Evolutionary conservation across 2,329 filamentous ascomycete genomes (phyloP).

Genomic region (Scolecobasidium constrictum): DNA sequence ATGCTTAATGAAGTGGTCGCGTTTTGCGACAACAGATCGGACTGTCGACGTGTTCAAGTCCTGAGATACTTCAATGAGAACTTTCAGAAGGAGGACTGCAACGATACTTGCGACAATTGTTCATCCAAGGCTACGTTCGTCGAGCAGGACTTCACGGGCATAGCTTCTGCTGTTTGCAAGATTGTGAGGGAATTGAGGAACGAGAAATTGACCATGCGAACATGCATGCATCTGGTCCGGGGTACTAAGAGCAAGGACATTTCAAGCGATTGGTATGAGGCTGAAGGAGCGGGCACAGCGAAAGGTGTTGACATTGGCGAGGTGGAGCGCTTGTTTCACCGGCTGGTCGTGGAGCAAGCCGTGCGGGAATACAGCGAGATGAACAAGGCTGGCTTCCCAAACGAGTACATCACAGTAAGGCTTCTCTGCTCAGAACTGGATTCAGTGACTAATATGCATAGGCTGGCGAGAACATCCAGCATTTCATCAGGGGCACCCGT

Average conservation of each 20-base stretch:
- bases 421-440: slow-evolving; percentile 11
- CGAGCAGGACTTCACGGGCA: slow-evolving; percentile 62
- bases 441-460: slow-evolving; percentile 16
- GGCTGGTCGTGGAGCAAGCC: slow-evolving; percentile 61
- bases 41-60: slow-evolving; percentile 80
- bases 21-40: slow-evolving; percentile 80
- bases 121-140: slow-evolving; percentile 60
- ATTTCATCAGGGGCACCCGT: slow-evolving; percentile 34
- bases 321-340: slow-evolving; percentile 73
- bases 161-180: slow-evolving; percentile 59
- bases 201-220: slow-evolving; percentile 58
- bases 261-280: slow-evolving; percentile 40
- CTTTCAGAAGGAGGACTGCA: slow-evolving; percentile 63
- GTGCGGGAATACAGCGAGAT: slow-evolving; percentile 59
- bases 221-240: slow-evolving; percentile 75
- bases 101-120: slow-evolving; percentile 81
- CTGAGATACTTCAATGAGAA: slow-evolving; percentile 89
- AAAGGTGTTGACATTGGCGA: slow-evolving; percentile 58
- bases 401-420: slow-evolving; percentile 60
- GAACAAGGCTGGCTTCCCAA: slow-evolving; percentile 53
- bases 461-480: slow-evolving; percentile 32
- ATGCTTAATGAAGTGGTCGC: slow-evolving; percentile 80
- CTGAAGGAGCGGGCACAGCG: slow-evolving; percentile 55
- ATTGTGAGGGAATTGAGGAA: slow-evolving; percentile 29
- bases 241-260: slow-evolving; percentile 52